Evolutionary conservation across 2,329 filamentous ascomycete genomes (phyloP).

Genomic region (Colletotrichum sp.): DNA sequence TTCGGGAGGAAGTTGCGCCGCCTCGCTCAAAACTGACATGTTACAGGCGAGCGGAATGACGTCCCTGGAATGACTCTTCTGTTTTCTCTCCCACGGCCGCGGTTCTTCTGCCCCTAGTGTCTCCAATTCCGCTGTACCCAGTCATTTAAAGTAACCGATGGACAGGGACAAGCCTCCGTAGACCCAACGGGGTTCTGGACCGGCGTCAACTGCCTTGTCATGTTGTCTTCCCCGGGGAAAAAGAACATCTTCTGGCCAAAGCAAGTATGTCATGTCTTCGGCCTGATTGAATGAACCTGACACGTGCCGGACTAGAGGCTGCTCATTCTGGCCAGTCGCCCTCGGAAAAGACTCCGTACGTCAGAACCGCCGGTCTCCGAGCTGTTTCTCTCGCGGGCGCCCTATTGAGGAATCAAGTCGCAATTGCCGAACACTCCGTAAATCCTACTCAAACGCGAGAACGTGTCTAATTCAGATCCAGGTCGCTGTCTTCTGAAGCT

Average conservation of each 20-base stretch:
- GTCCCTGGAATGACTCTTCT: background rate
- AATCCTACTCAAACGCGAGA: background rate
- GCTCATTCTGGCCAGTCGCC: background rate
- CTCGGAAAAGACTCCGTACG: background rate
- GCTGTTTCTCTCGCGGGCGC: background rate
- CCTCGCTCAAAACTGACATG: background rate
- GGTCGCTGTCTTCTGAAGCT: background rate
- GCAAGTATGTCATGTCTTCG: background rate
- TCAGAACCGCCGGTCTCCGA: background rate
- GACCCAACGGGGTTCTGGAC: background rate
- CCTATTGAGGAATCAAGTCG: background rate
- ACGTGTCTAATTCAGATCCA: background rate
- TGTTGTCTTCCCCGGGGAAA: background rate
- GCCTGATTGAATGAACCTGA: slow-evolving; percentile 10
- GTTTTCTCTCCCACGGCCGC: background rate
- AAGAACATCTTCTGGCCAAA: background rate
- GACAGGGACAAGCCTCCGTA: background rate
- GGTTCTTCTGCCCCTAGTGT: background rate
- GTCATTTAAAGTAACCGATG: background rate
- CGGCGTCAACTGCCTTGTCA: background rate
- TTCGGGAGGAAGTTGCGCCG: slow-evolving; percentile 3
- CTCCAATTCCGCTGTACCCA: background rate
- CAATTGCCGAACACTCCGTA: background rate
- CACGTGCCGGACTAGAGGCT: background rate
- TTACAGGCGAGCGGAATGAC: background rate